These are phyloP conservation scores for Russula olivacea DNA, from an alignment of 768 basidiomycete species.

Conservation along the genomic window DNA sequence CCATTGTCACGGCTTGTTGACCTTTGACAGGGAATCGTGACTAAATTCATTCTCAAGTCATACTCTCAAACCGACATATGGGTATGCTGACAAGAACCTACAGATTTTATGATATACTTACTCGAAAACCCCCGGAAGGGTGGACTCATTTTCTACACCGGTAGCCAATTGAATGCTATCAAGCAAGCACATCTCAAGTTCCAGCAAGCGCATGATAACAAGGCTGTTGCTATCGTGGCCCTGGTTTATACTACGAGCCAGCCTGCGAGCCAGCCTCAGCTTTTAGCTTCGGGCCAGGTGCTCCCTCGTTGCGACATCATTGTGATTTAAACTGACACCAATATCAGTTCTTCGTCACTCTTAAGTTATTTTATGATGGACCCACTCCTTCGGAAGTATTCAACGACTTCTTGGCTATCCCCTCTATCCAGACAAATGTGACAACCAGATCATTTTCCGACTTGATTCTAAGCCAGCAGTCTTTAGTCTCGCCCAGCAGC, in stretches of 20 bases:
- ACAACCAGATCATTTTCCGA: conserved; percentile 3
- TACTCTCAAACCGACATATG: conserved; percentile 17
- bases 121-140: neutral
- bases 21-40: conserved; percentile 17
- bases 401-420: conserved; percentile 22
- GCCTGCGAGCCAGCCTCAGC: no score
- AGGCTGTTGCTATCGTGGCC: neutral
- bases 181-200: neutral
- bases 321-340: neutral
- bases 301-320: neutral
- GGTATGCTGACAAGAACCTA: neutral
- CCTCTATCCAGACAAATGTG: neutral
- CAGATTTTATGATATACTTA: neutral
- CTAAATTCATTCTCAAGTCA: conserved; percentile 13
- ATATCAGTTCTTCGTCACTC: neutral
- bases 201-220: conserved; percentile 6
- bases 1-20: neutral
- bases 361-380: conserved; percentile 19
- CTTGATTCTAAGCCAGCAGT: neutral
- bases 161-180: neutral
- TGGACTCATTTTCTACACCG: neutral
- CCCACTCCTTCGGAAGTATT: conserved; percentile 23
- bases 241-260: neutral
- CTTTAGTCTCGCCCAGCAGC: no score
- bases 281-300: neutral